These are phyloP conservation scores for Cryptococcus sp. DNA, from an alignment of 1,284 basidiomycete species.

Conservation along the genomic window DNA sequence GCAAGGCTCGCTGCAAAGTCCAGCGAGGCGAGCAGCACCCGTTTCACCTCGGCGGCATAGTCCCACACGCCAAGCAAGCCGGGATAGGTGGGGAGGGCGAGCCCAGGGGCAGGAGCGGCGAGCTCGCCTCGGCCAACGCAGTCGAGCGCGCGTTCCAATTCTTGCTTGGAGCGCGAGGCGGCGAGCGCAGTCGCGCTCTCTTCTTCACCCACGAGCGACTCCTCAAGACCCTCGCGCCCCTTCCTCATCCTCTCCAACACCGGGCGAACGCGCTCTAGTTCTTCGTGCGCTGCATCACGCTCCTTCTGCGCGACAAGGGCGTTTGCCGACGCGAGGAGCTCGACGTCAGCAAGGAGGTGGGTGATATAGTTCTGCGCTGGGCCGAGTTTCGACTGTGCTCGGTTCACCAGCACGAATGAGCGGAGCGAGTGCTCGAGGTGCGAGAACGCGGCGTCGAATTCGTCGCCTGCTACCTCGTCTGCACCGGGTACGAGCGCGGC, in stretches of 20 bases:
- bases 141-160: slow-evolving; percentile 70
- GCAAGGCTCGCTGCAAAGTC: slow-evolving; percentile 77
- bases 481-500: slow-evolving; percentile 43
- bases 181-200: slow-evolving; percentile 66
- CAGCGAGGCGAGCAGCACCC: slow-evolving; percentile 68
- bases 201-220: slow-evolving; percentile 73
- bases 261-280: slow-evolving; percentile 71
- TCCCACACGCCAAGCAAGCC: slow-evolving; percentile 84
- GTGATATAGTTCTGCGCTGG: slow-evolving; percentile 92
- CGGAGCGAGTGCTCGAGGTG: slow-evolving; percentile 88
- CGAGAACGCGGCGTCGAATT: slow-evolving; percentile 70
- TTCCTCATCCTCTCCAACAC: slow-evolving; percentile 81
- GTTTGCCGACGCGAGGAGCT: slow-evolving; percentile 82
- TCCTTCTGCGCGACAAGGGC: slow-evolving; percentile 78
- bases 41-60: slow-evolving; percentile 81
- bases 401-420: slow-evolving; percentile 93
- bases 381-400: slow-evolving; percentile 90
- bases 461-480: slow-evolving; percentile 39
- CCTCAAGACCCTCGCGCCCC: slow-evolving; percentile 70
- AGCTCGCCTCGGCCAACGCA: slow-evolving; percentile 71
- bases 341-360: slow-evolving; percentile 83
- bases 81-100: slow-evolving; percentile 72
- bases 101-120: slow-evolving; percentile 51
- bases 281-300: slow-evolving; percentile 67
- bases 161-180: slow-evolving; percentile 58